phyloP scores from a whole-genome alignment of 306 rosid species.

The Gastrolobium villosum region DNA sequence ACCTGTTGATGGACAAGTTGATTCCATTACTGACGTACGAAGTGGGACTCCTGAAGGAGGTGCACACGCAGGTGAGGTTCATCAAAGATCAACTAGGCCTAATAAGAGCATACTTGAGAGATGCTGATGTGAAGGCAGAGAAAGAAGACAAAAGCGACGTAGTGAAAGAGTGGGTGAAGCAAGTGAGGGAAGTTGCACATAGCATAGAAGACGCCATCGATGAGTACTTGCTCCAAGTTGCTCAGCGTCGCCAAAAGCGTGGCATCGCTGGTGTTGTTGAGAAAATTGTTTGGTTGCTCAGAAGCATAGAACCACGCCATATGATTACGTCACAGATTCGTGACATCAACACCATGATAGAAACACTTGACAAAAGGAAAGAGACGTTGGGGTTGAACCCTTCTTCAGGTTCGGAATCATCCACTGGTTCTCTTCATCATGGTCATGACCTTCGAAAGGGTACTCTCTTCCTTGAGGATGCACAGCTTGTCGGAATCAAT shows the following conservation, averaged over 20 bases:
- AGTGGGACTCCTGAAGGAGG: not conserved
- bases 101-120: constrained; percentile 15
- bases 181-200: constrained; percentile 19
- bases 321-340: not conserved
- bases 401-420: not conserved
- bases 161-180: constrained; percentile 9
- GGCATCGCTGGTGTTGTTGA: not conserved
- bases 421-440: not conserved
- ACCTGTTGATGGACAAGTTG: not conserved
- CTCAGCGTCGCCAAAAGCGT: not conserved
- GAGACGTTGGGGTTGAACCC: not conserved
- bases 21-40: not conserved
- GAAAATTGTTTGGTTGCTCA: not conserved
- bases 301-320: constrained; percentile 3
- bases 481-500: not conserved
- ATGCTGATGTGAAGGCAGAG: constrained; percentile 14
- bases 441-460: not conserved
- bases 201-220: constrained; percentile 35
- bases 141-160: not conserved
- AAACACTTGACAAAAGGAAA: not conserved
- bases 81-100: not conserved
- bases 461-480: not conserved
- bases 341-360: not conserved
- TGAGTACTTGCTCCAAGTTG: constrained; percentile 6
- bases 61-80: not conserved